Evolutionary conservation across 495 filamentous ascomycete species (phyloP).

Genomic region (Bacidia gigantensis): DNA sequence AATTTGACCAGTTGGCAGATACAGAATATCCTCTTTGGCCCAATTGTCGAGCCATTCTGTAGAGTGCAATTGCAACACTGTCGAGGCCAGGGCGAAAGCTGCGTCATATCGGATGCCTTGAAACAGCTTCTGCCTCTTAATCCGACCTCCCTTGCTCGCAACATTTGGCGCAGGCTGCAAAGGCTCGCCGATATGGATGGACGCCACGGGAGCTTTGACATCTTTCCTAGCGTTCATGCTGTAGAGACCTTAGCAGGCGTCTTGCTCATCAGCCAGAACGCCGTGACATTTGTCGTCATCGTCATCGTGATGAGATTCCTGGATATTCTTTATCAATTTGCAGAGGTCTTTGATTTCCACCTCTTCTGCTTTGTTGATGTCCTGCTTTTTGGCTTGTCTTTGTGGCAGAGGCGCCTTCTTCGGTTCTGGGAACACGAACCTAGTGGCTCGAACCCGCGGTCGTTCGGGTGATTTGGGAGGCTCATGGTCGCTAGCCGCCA

Average conservation of each 20-base stretch:
- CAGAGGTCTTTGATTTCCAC: slow-evolving; percentile 7
- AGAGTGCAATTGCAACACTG: slow-evolving; percentile 5
- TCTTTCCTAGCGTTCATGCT: background rate
- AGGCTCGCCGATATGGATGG: slow-evolving; percentile 1
- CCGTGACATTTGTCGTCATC: background rate
- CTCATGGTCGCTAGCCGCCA: no score
- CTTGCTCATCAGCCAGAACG: background rate
- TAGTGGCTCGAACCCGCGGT: no score
- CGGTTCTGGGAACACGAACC: no score
- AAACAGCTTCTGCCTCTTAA: background rate
- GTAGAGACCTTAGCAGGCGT: slow-evolving; percentile 1
- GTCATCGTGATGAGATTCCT: background rate
- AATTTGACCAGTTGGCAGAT: background rate
- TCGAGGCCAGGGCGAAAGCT: slow-evolving; percentile 3
- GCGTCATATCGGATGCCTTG: background rate
- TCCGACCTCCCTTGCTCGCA: background rate
- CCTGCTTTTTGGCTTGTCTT: background rate
- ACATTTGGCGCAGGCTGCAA: background rate
- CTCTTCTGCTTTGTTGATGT: background rate
- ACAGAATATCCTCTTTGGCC: slow-evolving; percentile 4
- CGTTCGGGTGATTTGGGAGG: no score
- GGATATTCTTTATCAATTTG: background rate
- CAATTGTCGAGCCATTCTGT: slow-evolving; percentile 2
- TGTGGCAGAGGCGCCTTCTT: no score
- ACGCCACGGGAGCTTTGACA: background rate